Conservation (phyloP, 2,329 filamentous ascomycete species). For the Sclerotinia borealis region DNA sequence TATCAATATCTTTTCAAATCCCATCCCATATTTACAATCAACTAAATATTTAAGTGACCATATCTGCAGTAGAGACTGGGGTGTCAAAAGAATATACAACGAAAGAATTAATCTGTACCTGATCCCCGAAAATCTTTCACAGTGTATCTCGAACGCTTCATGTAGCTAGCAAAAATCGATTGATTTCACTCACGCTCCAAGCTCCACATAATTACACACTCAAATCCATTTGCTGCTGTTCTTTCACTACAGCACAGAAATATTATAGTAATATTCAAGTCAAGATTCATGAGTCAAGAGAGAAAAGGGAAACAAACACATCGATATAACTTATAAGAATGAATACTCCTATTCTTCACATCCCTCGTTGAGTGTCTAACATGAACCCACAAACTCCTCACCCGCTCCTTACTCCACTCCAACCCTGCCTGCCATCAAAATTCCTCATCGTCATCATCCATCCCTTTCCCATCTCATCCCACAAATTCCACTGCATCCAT, state of each 20-base stretch:
- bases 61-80: no score
- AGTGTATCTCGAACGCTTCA: no score
- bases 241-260: not conserved
- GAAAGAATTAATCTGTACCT: no score
- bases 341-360: slow-evolving; percentile 33
- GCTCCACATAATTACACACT: no score
- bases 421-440: slow-evolving; percentile 37
- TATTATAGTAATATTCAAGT: not conserved
- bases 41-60: no score
- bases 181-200: no score
- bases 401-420: slow-evolving; percentile 35
- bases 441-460: slow-evolving; percentile 33
- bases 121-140: no score
- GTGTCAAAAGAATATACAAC: no score
- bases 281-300: not conserved
- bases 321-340: slow-evolving; percentile 35
- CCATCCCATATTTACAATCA: no score
- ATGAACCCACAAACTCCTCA: slow-evolving; percentile 35
- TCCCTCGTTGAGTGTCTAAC: slow-evolving; percentile 38
- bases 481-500: slow-evolving; percentile 24
- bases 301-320: slow-evolving; percentile 20
- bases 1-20: no score
- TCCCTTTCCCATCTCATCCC: slow-evolving; percentile 18
- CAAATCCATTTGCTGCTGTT: not conserved
- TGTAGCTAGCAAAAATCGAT: no score